phyloP scores from a whole-genome alignment of 2,329 filamentous ascomycete genomes.

The Arthrinium puccinioides region DNA sequence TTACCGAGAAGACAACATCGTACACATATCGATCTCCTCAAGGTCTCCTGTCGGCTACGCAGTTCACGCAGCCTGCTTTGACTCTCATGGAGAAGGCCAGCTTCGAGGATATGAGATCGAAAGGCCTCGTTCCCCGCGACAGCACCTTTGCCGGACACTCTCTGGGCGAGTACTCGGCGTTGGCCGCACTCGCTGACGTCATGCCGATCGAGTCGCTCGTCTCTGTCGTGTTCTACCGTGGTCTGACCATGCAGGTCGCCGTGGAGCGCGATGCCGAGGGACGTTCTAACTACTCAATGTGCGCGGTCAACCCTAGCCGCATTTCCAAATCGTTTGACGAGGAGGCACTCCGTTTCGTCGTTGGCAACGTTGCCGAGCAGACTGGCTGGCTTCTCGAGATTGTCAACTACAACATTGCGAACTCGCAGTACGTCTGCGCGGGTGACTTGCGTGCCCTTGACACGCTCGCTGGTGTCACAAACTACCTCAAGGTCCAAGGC shows the following conservation, averaged over 20 bases:
- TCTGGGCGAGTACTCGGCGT: constrained; percentile 93
- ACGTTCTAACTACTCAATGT: constrained; percentile 98
- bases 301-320: constrained; percentile 94
- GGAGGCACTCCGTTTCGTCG: constrained; percentile 91
- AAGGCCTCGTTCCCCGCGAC: constrained; percentile 90
- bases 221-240: constrained; percentile 98
- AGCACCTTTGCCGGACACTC: constrained; percentile 98
- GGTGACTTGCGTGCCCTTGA: constrained; percentile 66
- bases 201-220: constrained; percentile 99
- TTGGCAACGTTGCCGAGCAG: constrained; percentile 88
- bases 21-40: constrained; percentile 97
- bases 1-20: constrained; percentile 83
- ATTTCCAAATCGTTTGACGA: constrained; percentile 99
- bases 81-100: constrained; percentile 99
- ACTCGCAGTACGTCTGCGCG: constrained; percentile 69
- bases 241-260: constrained; percentile 97
- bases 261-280: constrained; percentile 91
- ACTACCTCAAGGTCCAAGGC: constrained; percentile 94
- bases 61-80: constrained; percentile 95
- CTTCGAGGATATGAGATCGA: constrained; percentile 97
- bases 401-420: constrained; percentile 88
- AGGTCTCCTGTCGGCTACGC: constrained; percentile 89
- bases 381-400: constrained; percentile 96
- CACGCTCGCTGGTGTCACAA: constrained; percentile 72
- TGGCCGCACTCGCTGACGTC: constrained; percentile 92